Conservation (phyloP, 768 basidiomycete species). For the Termitomyces sp. region DNA sequence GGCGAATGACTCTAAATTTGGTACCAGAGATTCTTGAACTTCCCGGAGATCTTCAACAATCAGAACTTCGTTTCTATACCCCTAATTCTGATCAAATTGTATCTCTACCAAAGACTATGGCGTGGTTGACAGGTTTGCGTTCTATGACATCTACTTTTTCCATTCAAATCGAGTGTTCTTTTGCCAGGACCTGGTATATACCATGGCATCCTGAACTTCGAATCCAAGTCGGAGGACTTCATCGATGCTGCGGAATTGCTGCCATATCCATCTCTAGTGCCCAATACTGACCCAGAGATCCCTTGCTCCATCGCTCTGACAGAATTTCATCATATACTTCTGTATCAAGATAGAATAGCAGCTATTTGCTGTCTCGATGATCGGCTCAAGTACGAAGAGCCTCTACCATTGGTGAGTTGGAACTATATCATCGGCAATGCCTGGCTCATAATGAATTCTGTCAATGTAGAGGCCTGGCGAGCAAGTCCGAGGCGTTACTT, state of each 20-base stretch:
- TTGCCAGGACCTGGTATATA: slow-evolving; percentile 81
- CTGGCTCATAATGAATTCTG: background rate
- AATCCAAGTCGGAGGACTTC: slow-evolving; percentile 62
- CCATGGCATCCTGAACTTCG: slow-evolving; percentile 72
- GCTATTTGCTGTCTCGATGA: slow-evolving; percentile 81
- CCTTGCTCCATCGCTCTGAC: slow-evolving; percentile 82
- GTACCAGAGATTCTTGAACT: slow-evolving; percentile 82
- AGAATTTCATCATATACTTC: slow-evolving; percentile 86
- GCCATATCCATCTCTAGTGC: slow-evolving; percentile 56
- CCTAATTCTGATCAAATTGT: slow-evolving; percentile 64
- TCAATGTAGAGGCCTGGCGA: slow-evolving; percentile 67
- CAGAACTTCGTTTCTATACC: slow-evolving; percentile 79
- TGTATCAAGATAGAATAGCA: slow-evolving; percentile 74
- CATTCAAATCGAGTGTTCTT: background rate
- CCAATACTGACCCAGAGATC: slow-evolving; percentile 29
- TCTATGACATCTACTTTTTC: background rate
- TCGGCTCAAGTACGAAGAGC: slow-evolving; percentile 77
- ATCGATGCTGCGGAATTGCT: slow-evolving; percentile 76
- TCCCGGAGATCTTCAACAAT: slow-evolving; percentile 69
- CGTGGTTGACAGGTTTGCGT: slow-evolving; percentile 84
- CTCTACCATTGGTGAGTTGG: slow-evolving; percentile 67
- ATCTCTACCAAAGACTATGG: slow-evolving; percentile 68
- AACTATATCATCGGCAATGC: background rate
- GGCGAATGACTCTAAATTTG: background rate
- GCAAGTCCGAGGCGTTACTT: slow-evolving; percentile 63